Percentiles rank a stretch among this genome's conserved stretches.
phyloP scores from a whole-genome alignment of 2,329 filamentous ascomycete species.

The Rhexocercosporidium sp. region DNA sequence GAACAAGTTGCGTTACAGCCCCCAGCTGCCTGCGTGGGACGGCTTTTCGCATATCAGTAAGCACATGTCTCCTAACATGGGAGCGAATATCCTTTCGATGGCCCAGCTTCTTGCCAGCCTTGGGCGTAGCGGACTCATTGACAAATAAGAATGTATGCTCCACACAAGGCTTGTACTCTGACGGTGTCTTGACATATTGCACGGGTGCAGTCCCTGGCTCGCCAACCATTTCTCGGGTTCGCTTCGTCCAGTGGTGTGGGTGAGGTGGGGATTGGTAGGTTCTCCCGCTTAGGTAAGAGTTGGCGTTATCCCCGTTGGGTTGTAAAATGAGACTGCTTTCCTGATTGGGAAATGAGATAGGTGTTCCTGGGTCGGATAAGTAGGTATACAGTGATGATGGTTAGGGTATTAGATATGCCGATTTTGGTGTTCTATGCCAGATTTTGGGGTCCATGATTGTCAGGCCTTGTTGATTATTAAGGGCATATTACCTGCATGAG shows the following conservation, averaged over 20 bases:
- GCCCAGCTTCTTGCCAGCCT: neutral
- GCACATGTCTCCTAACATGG: neutral
- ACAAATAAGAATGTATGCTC: neutral
- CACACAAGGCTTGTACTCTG: neutral
- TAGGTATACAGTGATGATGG: no score
- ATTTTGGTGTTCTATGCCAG: no score
- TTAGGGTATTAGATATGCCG: no score
- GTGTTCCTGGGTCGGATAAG: neutral
- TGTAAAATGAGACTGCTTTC: neutral
- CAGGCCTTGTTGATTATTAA: no score
- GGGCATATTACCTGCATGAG: no score
- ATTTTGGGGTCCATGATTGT: no score
- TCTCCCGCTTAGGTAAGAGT: neutral
- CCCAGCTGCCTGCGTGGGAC: neutral
- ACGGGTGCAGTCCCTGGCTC: neutral
- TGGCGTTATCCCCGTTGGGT: neutral
- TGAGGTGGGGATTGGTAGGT: neutral
- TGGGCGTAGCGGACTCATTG: neutral
- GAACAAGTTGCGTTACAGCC: neutral
- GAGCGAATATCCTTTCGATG: neutral
- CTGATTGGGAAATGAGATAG: neutral
- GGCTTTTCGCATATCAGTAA: neutral
- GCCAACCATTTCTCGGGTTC: neutral
- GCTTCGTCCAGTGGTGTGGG: neutral
- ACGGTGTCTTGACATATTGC: neutral